Percentiles rank a stretch among this genome's conserved stretches.
These are phyloP conservation scores for Suaeda aralocaspica DNA, from an alignment of 148 eudicot species.

Conservation along the genomic window DNA sequence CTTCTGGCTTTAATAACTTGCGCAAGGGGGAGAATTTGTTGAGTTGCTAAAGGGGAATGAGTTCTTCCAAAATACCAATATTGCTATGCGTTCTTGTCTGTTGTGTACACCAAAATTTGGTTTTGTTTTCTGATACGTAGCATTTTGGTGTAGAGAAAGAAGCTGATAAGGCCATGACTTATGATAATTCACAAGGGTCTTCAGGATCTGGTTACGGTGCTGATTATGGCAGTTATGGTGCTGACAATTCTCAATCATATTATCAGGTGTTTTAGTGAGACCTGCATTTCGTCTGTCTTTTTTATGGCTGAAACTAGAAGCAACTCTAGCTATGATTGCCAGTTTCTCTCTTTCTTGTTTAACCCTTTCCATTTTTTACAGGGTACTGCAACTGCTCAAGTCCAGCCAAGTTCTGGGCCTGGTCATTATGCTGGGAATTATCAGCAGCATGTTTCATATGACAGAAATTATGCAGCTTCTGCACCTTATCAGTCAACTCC, in stretches of 20 bases:
- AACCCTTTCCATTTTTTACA: slow-evolving; percentile 16
- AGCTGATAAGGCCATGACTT: slow-evolving; percentile 33
- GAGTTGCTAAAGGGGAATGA: background rate
- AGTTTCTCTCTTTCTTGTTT: background rate
- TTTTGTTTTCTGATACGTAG: background rate
- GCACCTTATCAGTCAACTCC: slow-evolving; percentile 51
- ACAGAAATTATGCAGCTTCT: slow-evolving; percentile 42
- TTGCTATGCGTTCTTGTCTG: background rate
- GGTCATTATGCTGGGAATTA: slow-evolving; percentile 44
- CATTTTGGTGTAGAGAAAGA: slow-evolving; percentile 43
- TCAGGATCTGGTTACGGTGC: slow-evolving; percentile 39
- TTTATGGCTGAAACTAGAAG: background rate
- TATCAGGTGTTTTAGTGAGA: slow-evolving; percentile 40
- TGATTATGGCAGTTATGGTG: slow-evolving; percentile 37
- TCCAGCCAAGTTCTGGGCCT: slow-evolving; percentile 37
- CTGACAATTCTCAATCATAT: slow-evolving; percentile 48
- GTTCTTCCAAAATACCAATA: background rate
- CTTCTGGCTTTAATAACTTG: background rate
- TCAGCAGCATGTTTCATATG: slow-evolving; percentile 45
- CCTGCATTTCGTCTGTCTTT: background rate
- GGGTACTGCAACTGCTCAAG: slow-evolving; percentile 38
- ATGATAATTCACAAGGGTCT: slow-evolving; percentile 37
- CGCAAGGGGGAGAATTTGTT: background rate
- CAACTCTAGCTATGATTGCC: background rate
- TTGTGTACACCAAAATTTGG: background rate